A percentile compares a stretch with the other conserved stretches of the same genome.
These are phyloP conservation scores for Pilobolus umbonatus DNA, from an alignment of 192 early-diverging fungal species.

Conservation along the genomic window DNA sequence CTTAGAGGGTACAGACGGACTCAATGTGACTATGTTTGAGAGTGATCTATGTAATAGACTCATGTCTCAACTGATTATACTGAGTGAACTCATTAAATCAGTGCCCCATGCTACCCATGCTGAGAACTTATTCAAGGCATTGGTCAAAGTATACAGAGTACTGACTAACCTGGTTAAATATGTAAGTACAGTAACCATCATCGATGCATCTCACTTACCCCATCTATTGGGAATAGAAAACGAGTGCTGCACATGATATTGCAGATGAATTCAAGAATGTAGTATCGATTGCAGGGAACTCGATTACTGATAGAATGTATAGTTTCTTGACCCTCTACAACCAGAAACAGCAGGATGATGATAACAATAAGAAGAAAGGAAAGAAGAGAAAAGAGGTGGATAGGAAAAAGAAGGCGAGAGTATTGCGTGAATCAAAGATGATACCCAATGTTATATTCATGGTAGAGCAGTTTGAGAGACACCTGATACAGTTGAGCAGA, in stretches of 20 bases:
- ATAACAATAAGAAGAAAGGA: slow-evolving; percentile 14
- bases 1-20: not conserved
- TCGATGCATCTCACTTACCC: not conserved
- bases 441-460: slow-evolving; percentile 69
- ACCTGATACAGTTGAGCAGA: slow-evolving; percentile 61
- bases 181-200: slow-evolving; percentile 19
- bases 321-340: slow-evolving; percentile 37
- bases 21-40: no score
- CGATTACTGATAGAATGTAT: slow-evolving; percentile 49
- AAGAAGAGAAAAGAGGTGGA: slow-evolving; percentile 21
- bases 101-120: slow-evolving; percentile 34
- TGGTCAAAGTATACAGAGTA: slow-evolving; percentile 46
- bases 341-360: slow-evolving; percentile 23
- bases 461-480: slow-evolving; percentile 74
- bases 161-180: slow-evolving; percentile 41
- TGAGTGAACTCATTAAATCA: slow-evolving; percentile 39
- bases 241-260: slow-evolving; percentile 14
- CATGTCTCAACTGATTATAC: slow-evolving; percentile 31
- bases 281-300: slow-evolving; percentile 39
- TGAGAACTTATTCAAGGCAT: slow-evolving; percentile 44
- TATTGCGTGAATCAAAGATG: slow-evolving; percentile 65
- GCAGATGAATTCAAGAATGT: slow-evolving; percentile 41
- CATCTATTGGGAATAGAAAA: slow-evolving; percentile 20
- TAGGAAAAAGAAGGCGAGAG: slow-evolving; percentile 48
- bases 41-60: slow-evolving; percentile 36